Base-by-base conservation (phyloP, 2,329 filamentous ascomycete species). In the Calonectria pseudoturangicola region DNA sequence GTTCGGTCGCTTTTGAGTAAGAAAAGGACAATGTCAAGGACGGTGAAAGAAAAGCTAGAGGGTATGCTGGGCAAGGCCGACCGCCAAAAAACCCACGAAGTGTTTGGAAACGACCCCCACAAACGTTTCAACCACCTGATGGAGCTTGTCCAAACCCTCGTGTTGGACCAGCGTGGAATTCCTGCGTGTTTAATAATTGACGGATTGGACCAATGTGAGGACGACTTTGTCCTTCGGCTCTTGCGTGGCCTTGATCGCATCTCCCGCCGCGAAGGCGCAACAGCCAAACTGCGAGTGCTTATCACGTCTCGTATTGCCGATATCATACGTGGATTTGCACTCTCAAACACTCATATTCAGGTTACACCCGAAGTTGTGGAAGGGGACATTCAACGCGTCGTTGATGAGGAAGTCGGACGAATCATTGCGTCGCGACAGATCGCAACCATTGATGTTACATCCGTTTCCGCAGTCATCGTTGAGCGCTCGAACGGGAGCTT, bases 401-500 rank as follows among this genome's bases (percentile, higher is more conserved):
- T 77, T 3, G 75, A 76, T 9, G 73, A 76, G 33, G 73, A 77
- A 30, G 68, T 77, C 15, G 72, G 74, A 21, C 72, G 73, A 39
- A 77, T 77, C n/a, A 71, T 74, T 21, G 54, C 69, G 36, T 66
- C 75, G 18, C 73, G 76, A 8, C 75, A 74, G 16, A 77, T 77
- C 43, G 70, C 66, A 30, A 71, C 71, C 8, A 71, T 77, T 51
- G 75, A 36, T 4, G 56, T 71, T n/a, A 66, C 48, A 3, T 75
- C 73, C 21, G 70, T 77, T 30, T 73, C 75, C 2, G 75, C 73
- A 10, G 72, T 76, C 36, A 75, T 77, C 21, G 75, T 77, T 25
- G 76, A 77, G 63, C 64, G 75, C 41, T 74, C 76, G 0, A 76
- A 77, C 18, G 75, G 76, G 3, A 77, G 75, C 21, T 77, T 77